phyloP scores from a whole-genome alignment of 441 rosid genomes.

The Gossypium schwendimanii region DNA sequence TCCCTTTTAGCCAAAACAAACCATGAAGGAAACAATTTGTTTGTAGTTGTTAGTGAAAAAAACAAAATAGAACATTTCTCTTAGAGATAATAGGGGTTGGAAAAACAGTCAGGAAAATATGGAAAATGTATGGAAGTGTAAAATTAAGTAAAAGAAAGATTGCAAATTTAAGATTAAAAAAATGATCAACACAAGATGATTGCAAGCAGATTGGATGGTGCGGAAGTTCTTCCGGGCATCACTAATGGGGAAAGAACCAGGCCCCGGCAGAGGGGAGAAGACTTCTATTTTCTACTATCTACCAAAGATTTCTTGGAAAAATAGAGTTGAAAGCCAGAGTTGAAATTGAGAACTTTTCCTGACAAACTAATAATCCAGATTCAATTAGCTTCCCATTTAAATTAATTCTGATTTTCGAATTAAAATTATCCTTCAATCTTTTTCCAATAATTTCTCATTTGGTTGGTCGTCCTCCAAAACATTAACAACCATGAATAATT shows the following conservation, averaged over 20 bases:
- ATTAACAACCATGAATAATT: background rate
- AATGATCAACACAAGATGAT: background rate
- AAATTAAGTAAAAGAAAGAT: background rate
- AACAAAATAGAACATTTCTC: background rate
- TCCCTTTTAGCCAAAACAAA: background rate
- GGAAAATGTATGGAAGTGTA: background rate
- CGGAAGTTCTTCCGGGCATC: background rate
- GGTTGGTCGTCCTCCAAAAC: background rate
- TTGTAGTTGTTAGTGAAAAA: background rate
- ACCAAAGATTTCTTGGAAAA: background rate
- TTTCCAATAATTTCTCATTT: background rate
- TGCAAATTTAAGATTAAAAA: background rate
- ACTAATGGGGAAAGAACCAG: background rate
- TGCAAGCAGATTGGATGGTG: background rate
- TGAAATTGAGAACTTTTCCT: background rate
- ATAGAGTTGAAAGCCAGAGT: background rate
- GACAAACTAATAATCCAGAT: background rate
- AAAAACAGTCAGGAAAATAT: background rate
- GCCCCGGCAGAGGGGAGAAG: background rate
- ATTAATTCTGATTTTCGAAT: background rate
- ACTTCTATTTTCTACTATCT: background rate
- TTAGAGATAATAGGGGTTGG: background rate
- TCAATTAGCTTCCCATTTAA: background rate
- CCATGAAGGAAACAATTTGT: background rate
- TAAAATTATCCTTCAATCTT: background rate